Evolutionary conservation across 148 eudicot species (phyloP).

Genomic region (Linanthus parryae): DNA sequence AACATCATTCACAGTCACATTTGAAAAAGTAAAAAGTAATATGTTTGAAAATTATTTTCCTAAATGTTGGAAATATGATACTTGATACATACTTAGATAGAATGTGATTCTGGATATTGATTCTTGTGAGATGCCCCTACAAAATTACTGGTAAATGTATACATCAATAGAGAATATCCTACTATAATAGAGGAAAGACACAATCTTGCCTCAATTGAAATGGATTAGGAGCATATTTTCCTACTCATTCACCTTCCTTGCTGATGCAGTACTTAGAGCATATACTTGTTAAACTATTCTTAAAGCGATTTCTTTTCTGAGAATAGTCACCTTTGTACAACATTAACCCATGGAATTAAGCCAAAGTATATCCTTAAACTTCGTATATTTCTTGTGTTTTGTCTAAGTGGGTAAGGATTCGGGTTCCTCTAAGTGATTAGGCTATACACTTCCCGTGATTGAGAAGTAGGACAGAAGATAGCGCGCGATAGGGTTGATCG

Average conservation of each 20-base stretch:
- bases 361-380: slow-evolving; percentile 15
- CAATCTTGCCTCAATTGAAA: slow-evolving; percentile 9
- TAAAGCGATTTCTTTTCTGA: no score
- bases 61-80: no score
- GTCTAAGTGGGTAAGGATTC: slow-evolving; percentile 6
- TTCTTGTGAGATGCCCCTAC: slow-evolving; percentile 2
- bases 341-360: not conserved
- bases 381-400: slow-evolving; percentile 14
- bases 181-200: slow-evolving; percentile 13
- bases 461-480: no score
- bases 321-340: not conserved
- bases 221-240: slow-evolving; percentile 22
- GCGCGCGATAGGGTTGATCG: no score
- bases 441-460: no score
- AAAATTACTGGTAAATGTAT: not conserved
- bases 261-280: slow-evolving; percentile 23
- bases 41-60: no score
- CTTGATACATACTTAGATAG: no score
- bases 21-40: no score
- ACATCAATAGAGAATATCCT: slow-evolving; percentile 11
- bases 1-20: no score
- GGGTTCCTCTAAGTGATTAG: slow-evolving; percentile 2
- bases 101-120: no score
- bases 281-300: slow-evolving; percentile 22
- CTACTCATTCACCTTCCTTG: slow-evolving; percentile 9